A percentile compares a stretch with the other conserved stretches of the same genome.
phyloP scores from a whole-genome alignment of 805 yeast species.

The Debaryomyces maramus region DNA sequence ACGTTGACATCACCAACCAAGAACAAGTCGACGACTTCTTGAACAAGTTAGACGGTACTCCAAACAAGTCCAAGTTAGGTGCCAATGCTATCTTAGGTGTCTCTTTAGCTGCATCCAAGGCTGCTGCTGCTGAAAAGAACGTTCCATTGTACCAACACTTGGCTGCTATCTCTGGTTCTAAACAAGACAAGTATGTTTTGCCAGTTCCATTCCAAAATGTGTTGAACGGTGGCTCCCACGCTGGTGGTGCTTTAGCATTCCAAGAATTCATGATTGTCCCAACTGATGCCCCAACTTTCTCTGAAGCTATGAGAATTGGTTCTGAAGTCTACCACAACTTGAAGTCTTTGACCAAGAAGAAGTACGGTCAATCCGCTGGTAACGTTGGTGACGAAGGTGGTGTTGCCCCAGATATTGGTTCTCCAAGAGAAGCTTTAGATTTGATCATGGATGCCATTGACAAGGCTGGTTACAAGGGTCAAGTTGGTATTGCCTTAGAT shows the following conservation, averaged over 20 bases:
- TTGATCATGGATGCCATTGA: constrained; percentile 87
- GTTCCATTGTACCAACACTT: constrained; percentile 93
- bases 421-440: constrained; percentile 97
- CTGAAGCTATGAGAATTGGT: constrained; percentile 96
- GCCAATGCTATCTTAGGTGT: constrained; percentile 99
- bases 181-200: constrained; percentile 82
- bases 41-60: constrained; percentile 88
- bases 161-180: constrained; percentile 70
- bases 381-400: constrained; percentile 99
- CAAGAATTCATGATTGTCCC: constrained; percentile 99
- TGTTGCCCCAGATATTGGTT: constrained; percentile 96
- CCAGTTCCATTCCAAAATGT: constrained; percentile 99
- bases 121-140: constrained; percentile 94
- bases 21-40: constrained; percentile 83
- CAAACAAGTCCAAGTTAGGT: constrained; percentile 96
- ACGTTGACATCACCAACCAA: constrained; percentile 86
- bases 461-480: constrained; percentile 93
- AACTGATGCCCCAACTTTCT: constrained; percentile 82
- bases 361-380: constrained; percentile 97
- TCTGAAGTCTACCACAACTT: constrained; percentile 97
- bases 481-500: constrained; percentile 89
- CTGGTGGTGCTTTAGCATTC: constrained; percentile 98
- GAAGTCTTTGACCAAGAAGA: constrained; percentile 89
- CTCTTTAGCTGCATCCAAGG: constrained; percentile 94
- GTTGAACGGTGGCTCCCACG: constrained; percentile 99